Evolutionary conservation across 345 rosid species (phyloP), one percentile per base, ranked within the genome.

Genomic region (Stellera chamaejasme): DNA sequence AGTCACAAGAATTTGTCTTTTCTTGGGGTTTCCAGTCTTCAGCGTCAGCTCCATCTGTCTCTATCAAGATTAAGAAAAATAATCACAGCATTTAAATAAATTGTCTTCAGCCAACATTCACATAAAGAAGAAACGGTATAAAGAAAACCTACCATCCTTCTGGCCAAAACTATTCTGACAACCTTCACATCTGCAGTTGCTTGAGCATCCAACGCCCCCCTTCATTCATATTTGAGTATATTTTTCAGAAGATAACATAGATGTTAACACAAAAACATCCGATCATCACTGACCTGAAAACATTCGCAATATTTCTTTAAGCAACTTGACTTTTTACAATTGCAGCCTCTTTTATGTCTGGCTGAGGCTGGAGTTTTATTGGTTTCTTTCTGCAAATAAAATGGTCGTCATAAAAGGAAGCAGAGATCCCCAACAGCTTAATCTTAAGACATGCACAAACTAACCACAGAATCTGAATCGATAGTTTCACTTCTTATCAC

Each of bases 301-400:
- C 96, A 87, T 74, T 87, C 96, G 2, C 96, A 84, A 60, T 87
- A 88, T 72, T 70, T 84, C 79, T 88, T 82, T 52, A 73, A 70
- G 77, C 96, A 88, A 49, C 78, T 74, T 59, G 94, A 88, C 67
- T 67, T 85, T 67, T 48, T 83, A 67, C 96, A 88, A 72, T 81
- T 85, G 81, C 96, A 88, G 72, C 96, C 96, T 68, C 78, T 78
- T 56, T 66, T 78, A 63, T 88, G 96, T 71, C 89, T 78, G 52
- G 87, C 88, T 66, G 91, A 81, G 46, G 74, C 84, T 19, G 90
- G 93, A 66, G 96, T 79, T 66, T 76, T 77, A 66, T 41, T 77
- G 47, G 46, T 50, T 68, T 77, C 92, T 26, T 70, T 85, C 89
- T 80, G 64, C 62, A 64, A 13, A 28, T 66, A 44, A 19, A 56